These are phyloP conservation scores for Wolfiporia cocos DNA, from an alignment of 1,284 basidiomycete genomes.

Conservation along the genomic window DNA sequence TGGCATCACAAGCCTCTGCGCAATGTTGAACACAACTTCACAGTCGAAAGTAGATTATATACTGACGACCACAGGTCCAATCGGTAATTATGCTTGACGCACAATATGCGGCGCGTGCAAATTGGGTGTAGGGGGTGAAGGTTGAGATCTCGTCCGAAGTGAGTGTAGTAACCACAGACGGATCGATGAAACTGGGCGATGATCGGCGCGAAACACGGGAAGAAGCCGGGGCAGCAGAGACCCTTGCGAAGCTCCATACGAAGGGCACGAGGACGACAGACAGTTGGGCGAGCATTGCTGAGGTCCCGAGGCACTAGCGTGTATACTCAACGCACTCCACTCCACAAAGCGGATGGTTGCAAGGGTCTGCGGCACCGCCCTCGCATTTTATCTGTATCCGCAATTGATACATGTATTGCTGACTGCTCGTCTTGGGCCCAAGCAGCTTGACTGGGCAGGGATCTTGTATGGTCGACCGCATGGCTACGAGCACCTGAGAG, in stretches of 20 bases:
- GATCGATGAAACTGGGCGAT: neutral
- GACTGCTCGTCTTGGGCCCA: too few species aligned
- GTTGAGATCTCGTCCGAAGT: constrained; percentile 28
- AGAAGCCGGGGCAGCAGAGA: neutral
- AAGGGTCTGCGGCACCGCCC: too few species aligned
- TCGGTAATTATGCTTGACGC: constrained; percentile 28
- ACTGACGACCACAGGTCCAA: constrained; percentile 41
- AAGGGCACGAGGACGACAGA: neutral
- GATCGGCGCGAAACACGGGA: neutral
- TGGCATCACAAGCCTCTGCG: constrained; percentile 32
- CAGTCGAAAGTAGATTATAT: neutral
- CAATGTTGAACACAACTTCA: neutral
- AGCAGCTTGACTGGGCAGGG: too few species aligned
- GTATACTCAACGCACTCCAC: too few species aligned
- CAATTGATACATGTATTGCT: too few species aligned
- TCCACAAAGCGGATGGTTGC: too few species aligned
- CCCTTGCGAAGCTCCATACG: constrained; percentile 1
- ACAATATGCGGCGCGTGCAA: constrained; percentile 50
- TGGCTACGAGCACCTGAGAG: too few species aligned
- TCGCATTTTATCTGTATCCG: too few species aligned
- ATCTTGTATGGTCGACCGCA: too few species aligned
- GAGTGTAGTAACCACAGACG: constrained; percentile 25
- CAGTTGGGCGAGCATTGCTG: constrained; percentile 1
- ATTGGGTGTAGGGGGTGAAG: constrained; percentile 40
- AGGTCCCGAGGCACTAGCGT: too few species aligned